Evolutionary conservation across 2,329 filamentous ascomycete species (phyloP), one percentile per base, ranked within the genome.

Genomic region (Fusarium pseudograminearum): DNA sequence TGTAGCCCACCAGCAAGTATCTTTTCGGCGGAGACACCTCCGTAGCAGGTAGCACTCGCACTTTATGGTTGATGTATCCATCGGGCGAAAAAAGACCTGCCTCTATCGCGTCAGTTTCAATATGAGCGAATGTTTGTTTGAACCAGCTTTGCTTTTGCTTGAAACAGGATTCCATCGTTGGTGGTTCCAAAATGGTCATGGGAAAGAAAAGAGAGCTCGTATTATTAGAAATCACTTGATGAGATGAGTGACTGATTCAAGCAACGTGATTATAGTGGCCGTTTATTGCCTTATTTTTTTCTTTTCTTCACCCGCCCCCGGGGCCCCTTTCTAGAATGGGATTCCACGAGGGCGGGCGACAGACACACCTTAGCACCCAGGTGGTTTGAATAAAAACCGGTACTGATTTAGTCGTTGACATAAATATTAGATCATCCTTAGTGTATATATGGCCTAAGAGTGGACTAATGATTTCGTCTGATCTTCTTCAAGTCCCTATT

Each of bases 241-340:
- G 42, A 24, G 33, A 20, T 38, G 42, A 24, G 51, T 61, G 36
- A 69, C 52, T 69, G 60, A 69, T 69, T 69, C 55, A 57, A 54
- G 65, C 41, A 48, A 53, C n/a, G 34, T 24, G 36, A 59, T 54
- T 47, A 61, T 61, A 44, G 46, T 42, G 52, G 65, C 66, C 47
- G 66, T 69, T 69, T 59, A 22, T 24, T 54, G 51, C 58, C 58
- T 60, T 69, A 55, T 61, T 42, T 51, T 30, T 69, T 65, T 66
- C 42, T 51, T 30, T 20, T n/a, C 15, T 18, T 31, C n/a, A 28
- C 24, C 63, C 33, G 65, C 61, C 67, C 65, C 65, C 36, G 11
- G 36, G 36, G n/a, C 36, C 36, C 67, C 67, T 69, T 67, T 69
- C 57, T 61, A 54, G 36, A 70, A 56, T 67, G 36, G 59, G 53